Evolutionary conservation across 2,329 filamentous ascomycete species (phyloP).

Genomic region (Leptographium wingfieldii): DNA sequence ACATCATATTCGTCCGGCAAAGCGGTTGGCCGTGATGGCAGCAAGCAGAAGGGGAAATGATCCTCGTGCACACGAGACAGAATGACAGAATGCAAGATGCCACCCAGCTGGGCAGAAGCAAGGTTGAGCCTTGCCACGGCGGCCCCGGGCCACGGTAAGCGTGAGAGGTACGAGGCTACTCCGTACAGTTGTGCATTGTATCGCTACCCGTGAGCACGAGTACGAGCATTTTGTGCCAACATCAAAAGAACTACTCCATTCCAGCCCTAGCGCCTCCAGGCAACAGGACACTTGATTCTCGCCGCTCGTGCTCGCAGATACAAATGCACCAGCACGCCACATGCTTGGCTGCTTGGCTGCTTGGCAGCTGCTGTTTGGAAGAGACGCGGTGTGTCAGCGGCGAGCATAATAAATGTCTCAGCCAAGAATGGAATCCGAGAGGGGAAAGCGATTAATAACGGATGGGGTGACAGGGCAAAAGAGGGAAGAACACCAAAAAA

Average conservation of each 20-base stretch:
- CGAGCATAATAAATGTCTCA: not conserved
- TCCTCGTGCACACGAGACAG: too few species aligned
- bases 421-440: not conserved
- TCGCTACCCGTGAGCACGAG: not conserved
- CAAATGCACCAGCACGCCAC: too few species aligned
- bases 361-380: not conserved
- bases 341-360: too few species aligned
- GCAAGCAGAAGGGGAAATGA: not conserved
- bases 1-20: not conserved
- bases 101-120: not conserved
- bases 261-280: slow-evolving; percentile 4
- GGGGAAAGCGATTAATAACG: too few species aligned
- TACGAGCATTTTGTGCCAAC: not conserved
- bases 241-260: not conserved
- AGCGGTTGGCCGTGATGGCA: not conserved
- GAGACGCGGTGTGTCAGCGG: not conserved
- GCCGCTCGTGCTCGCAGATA: not conserved
- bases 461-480: too few species aligned
- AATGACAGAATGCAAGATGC: not conserved
- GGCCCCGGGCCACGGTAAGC: too few species aligned
- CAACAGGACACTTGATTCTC: not conserved
- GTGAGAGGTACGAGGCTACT: too few species aligned
- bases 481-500: too few species aligned
- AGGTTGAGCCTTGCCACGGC: too few species aligned
- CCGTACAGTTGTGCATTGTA: too few species aligned